A percentile compares a stretch with the other conserved stretches of the same genome.
phyloP scores from a whole-genome alignment of 2,329 filamentous ascomycete species.

The Aspergillus brunneoviolaceus region DNA sequence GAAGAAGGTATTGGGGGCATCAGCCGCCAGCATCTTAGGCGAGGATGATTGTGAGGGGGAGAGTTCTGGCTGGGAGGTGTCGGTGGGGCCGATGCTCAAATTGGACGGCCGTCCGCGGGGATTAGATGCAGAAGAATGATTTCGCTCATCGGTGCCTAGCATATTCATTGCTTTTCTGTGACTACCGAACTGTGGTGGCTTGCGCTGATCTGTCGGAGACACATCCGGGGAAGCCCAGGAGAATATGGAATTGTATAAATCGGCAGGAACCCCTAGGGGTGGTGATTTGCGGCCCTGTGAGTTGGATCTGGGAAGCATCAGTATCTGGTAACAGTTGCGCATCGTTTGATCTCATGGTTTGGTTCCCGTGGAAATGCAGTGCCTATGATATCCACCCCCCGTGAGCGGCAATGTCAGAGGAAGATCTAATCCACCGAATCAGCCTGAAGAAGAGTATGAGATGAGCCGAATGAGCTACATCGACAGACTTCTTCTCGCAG shows the following conservation, averaged over 20 bases:
- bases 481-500: not conserved
- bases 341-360: not conserved
- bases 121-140: constrained; percentile 21
- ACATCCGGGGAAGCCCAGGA: constrained; percentile 37
- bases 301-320: constrained; percentile 25
- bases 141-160: constrained; percentile 30
- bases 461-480: not conserved
- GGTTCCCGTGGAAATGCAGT: not conserved
- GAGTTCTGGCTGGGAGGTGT: constrained; percentile 25
- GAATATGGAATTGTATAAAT: constrained; percentile 34
- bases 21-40: constrained; percentile 27
- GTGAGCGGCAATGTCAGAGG: not conserved
- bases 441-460: not conserved
- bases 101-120: constrained; percentile 25
- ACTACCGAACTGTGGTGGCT: constrained; percentile 31
- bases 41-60: constrained; percentile 34
- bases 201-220: constrained; percentile 40
- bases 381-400: not conserved
- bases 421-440: not conserved
- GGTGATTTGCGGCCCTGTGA: constrained; percentile 21
- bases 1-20: constrained; percentile 37
- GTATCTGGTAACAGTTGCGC: constrained; percentile 1
- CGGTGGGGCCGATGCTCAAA: constrained; percentile 21
- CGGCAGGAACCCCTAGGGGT: constrained; percentile 20
- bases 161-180: constrained; percentile 37